These are phyloP conservation scores for Camellia lanceoleosa DNA, from an alignment of 148 eudicot species.

Conservation along the genomic window DNA sequence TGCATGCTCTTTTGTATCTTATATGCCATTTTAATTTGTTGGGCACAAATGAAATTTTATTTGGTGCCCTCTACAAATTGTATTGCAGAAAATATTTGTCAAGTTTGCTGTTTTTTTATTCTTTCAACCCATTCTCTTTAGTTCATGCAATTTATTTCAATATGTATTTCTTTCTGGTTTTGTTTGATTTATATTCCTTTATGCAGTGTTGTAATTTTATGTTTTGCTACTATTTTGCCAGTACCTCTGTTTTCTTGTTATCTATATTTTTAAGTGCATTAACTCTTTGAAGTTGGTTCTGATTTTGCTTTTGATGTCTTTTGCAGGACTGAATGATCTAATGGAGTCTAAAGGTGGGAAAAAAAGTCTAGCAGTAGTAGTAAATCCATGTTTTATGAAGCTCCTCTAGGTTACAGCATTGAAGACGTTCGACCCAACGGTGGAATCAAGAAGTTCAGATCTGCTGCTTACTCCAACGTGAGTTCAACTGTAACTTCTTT, in stretches of 20 bases:
- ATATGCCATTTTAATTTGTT: neutral
- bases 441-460: slow-evolving; percentile 83
- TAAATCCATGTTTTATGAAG: slow-evolving; percentile 65
- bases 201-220: too few relatives aligned
- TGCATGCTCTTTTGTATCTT: neutral
- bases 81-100: neutral
- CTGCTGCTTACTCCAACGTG: slow-evolving; percentile 96
- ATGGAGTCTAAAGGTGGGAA: slow-evolving; percentile 81
- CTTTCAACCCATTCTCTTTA: neutral
- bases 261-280: neutral
- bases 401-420: slow-evolving; percentile 88
- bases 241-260: neutral
- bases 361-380: slow-evolving; percentile 64
- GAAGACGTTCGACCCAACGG: slow-evolving; percentile 89
- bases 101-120: neutral
- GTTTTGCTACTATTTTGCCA: neutral
- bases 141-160: neutral
- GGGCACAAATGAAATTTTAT: neutral
- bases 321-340: slow-evolving; percentile 56
- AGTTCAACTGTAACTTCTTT: slow-evolving; percentile 15
- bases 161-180: neutral
- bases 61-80: neutral
- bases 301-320: slow-evolving; percentile 6
- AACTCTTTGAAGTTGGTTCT: neutral
- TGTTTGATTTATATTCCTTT: neutral